Base-by-base conservation (phyloP, 257 asterid genomes). In the Leonotis leonurus region DNA sequence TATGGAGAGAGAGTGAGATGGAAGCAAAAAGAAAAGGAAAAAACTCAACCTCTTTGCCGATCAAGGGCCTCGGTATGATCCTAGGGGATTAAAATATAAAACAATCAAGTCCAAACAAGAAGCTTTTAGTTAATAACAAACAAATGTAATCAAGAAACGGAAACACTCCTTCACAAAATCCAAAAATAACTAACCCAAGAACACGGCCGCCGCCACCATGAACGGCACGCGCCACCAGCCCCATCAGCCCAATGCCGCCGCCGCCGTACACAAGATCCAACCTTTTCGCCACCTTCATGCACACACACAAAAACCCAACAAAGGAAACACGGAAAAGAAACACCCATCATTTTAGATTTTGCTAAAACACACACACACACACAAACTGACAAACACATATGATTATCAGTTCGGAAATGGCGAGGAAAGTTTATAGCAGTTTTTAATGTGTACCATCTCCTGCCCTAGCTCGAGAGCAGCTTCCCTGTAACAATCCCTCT, bases 181-280 rank as follows among this genome's bases (percentile, higher is more conserved):
- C n/a, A 10, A 24, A 14, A 20, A 14, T 37, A 1, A 13, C 7
- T 0, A 32, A 84, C 93, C 95, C 93, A 32, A 82, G 74, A 56
- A 87, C 95, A 48, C 81, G 83, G 18, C 89, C 78, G n/a, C 95
- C 95, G 33, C 95, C 93, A 7, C 10, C 32, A 51, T 80, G 81
- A 67, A 87, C 95, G 2, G 89, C 80, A 37, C 71, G 60, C 1
- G 93, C 83, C 61, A 87, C 79, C 65, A 80, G 70, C 20, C 93
- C 95, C 95, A 87, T 87, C 32, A 87, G 45, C 4, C 95, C 95
- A 59, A 87, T 75, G 53, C 89, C 79, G 37, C 95, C 95, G 2
- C 95, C 95, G 2, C 95, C 95, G 18, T 87, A 87, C 21, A 87
- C 95, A 45, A 87, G 88, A 75, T 84, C 83, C 75, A 84, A 33